Conservation (phyloP, 202 grass and related monocot genomes). For the Setaria italica region DNA sequence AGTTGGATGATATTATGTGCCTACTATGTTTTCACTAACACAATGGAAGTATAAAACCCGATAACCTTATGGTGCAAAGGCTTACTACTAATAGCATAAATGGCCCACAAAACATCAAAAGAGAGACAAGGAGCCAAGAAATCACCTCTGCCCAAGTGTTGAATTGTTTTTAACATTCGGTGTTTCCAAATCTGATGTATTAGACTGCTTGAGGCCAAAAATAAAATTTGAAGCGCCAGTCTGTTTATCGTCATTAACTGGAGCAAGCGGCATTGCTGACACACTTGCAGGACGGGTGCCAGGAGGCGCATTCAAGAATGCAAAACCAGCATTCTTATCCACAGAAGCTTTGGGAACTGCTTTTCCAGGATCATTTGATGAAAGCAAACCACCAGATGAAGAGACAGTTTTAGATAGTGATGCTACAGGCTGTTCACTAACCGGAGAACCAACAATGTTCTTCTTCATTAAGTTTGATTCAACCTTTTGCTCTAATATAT, state of each 20-base stretch:
- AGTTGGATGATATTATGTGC: not conserved
- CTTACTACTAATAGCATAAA: not conserved
- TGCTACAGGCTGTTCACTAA: slow-evolving; percentile 37
- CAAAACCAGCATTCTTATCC: slow-evolving; percentile 41
- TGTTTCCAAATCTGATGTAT: slow-evolving; percentile 42
- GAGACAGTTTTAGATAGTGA: slow-evolving; percentile 24
- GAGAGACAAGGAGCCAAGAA: slow-evolving; percentile 18
- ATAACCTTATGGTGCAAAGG: not conserved
- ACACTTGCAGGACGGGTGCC: not conserved
- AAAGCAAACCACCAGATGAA: slow-evolving; percentile 50
- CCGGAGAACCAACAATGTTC: slow-evolving; percentile 34
- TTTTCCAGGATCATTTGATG: slow-evolving; percentile 49
- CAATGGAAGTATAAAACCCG: not conserved
- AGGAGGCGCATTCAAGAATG: slow-evolving; percentile 42
- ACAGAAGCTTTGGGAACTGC: slow-evolving; percentile 23
- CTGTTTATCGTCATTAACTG: slow-evolving; percentile 52
- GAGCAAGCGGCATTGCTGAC: slow-evolving; percentile 41
- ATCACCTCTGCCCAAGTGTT: slow-evolving; percentile 56
- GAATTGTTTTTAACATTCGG: slow-evolving; percentile 36
- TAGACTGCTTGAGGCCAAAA: slow-evolving; percentile 47
- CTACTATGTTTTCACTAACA: not conserved
- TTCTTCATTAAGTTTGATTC: slow-evolving; percentile 35
- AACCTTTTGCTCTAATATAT: slow-evolving; percentile 49
- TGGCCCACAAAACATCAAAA: not conserved
- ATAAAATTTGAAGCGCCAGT: slow-evolving; percentile 31